Evolutionary conservation across 2,329 filamentous ascomycete genomes (phyloP).

Genomic region (Claviceps humidiphila): DNA sequence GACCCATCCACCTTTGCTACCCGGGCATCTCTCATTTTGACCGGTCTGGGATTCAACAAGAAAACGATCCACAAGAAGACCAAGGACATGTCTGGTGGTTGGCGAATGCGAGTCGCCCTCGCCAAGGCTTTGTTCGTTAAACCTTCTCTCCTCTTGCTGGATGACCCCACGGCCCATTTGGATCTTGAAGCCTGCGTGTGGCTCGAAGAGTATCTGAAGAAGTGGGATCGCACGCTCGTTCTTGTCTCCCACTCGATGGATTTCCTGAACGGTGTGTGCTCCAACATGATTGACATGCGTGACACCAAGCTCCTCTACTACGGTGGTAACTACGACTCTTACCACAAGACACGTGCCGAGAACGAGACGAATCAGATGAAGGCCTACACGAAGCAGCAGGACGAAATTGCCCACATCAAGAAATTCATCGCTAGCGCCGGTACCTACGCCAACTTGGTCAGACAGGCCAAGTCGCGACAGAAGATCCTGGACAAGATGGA

Average conservation of each 20-base stretch:
- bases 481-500: constrained; percentile 99
- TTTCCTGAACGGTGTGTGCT: constrained; percentile 98
- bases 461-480: constrained; percentile 96
- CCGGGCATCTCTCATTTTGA: constrained; percentile 89
- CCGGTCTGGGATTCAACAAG: constrained; percentile 99
- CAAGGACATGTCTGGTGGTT: constrained; percentile 99
- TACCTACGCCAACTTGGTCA: constrained; percentile 98
- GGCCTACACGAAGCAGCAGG: constrained; percentile 97
- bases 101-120: constrained; percentile 98
- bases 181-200: constrained; percentile 99
- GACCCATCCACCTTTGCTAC: constrained; percentile 95
- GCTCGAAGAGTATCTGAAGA: constrained; percentile 99
- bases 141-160: constrained; percentile 86
- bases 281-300: constrained; percentile 98
- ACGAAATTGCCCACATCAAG: constrained; percentile 98
- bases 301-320: constrained; percentile 84
- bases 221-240: constrained; percentile 95
- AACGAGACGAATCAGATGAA: constrained; percentile 98
- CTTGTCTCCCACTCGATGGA: constrained; percentile 97
- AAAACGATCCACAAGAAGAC: constrained; percentile 96
- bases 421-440: constrained; percentile 99
- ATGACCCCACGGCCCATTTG: constrained; percentile 97
- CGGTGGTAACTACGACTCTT: constrained; percentile 98
- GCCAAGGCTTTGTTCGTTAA: constrained; percentile 98
- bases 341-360: constrained; percentile 86